Base-by-base conservation (phyloP, 257 asterid species). In the Coffea eugenioides region DNA sequence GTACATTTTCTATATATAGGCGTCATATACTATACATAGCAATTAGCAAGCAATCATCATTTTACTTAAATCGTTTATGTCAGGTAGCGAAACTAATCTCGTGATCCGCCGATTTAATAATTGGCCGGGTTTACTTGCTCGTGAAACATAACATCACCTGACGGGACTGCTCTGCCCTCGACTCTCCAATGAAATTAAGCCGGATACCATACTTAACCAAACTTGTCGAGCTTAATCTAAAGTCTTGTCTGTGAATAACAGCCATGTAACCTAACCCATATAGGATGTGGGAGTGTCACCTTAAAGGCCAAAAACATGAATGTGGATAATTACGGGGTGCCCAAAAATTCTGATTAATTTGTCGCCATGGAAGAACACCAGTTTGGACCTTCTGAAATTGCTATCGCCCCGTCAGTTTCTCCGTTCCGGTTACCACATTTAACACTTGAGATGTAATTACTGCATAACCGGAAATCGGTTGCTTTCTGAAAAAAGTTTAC, bases 61-160 rank as follows among this genome's bases (percentile, higher is more conserved):
- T 7, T 23, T 27, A 61, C 66, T 61, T 61, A 27, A 61, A 61
- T 51, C 4, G 56, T 51, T 3, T 13, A 51, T 13, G 56, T 51
- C 8, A 56, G 23, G 5, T 15, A 31, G 34, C 34, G 34, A 54
- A 54, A 54, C n/a, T 57, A 6, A 57, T 23, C 31, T 59, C 18
- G 18, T 11, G 41, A 64, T 64, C 18, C 15, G 18, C 41, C 69
- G 18, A 25, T 3, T 25, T 62, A 62, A n/a, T 62, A n/a, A n/a
- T 5, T 25, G 9, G 49, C 10, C 39, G 39, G 41, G 31, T 20
- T 43, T 39, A 39, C 43, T 70, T 41, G 0, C 14, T 70, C 73
- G 20, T 39, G 14, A 74, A 74, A 74, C 78, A 25, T 74, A 67
- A 48, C 41, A 0, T 49, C 27, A 51, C 41, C 62, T 74, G 78